These are phyloP conservation scores for Trichoderma virens DNA, from an alignment of 495 filamentous ascomycete genomes.

Conservation along the genomic window DNA sequence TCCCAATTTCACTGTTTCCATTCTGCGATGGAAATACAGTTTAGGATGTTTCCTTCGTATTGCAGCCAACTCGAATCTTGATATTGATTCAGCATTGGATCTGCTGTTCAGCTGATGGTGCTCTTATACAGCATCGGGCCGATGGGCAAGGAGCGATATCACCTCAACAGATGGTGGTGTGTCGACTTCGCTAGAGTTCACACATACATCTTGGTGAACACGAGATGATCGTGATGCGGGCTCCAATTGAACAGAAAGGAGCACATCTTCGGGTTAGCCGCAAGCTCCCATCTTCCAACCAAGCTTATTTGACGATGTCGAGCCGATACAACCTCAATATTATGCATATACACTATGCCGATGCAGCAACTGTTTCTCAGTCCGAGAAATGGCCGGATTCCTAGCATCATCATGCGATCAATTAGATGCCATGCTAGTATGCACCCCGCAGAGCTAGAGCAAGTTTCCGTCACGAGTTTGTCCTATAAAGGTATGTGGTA, in stretches of 20 bases:
- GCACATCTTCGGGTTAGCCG: background rate
- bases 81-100: background rate
- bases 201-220: background rate
- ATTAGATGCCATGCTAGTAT: background rate
- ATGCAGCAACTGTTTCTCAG: background rate
- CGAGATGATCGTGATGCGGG: background rate
- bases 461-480: background rate
- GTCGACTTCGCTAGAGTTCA: background rate
- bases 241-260: background rate
- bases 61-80: background rate
- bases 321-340: background rate
- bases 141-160: background rate
- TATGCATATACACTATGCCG: background rate
- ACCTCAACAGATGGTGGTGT: background rate
- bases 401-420: background rate
- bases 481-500: constrained; percentile 1
- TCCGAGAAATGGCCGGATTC: background rate
- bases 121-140: background rate
- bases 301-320: background rate
- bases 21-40: background rate
- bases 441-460: background rate
- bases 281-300: background rate
- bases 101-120: background rate
- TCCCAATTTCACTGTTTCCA: background rate
- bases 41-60: background rate